These are phyloP conservation scores for Ammopiptanthus mongolicus DNA, from an alignment of 306 rosid species.

Conservation along the genomic window DNA sequence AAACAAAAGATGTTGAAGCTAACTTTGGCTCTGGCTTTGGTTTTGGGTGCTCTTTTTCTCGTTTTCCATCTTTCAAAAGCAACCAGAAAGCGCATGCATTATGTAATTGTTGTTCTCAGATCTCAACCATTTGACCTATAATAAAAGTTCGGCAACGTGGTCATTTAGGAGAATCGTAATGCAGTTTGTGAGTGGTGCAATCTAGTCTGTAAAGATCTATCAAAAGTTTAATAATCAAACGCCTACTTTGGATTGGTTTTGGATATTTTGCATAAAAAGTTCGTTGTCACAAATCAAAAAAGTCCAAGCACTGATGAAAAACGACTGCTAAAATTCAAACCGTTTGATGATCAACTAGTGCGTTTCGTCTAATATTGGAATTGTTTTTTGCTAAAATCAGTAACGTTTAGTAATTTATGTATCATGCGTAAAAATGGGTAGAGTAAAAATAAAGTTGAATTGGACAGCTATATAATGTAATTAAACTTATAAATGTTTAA, in stretches of 20 bases:
- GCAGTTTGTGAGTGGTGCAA: slow-evolving; percentile 18
- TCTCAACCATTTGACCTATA: slow-evolving; percentile 18
- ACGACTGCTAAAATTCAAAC: neutral
- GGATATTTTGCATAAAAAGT: slow-evolving; percentile 12
- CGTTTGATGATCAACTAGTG: neutral
- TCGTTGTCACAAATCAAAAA: neutral
- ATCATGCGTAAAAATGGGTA: neutral
- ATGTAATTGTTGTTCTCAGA: slow-evolving; percentile 7
- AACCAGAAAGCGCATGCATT: slow-evolving; percentile 18
- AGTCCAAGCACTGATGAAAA: neutral
- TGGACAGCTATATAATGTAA: too few relatives aligned
- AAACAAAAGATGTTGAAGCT: neutral
- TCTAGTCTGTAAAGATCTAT: slow-evolving; percentile 27
- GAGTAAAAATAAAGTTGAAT: neutral
- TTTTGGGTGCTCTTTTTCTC: neutral
- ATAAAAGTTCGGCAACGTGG: slow-evolving; percentile 14
- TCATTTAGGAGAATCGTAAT: neutral
- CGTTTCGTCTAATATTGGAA: neutral
- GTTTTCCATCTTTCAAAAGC: slow-evolving; percentile 12
- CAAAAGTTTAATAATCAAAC: slow-evolving; percentile 11
- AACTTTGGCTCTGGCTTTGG: neutral
- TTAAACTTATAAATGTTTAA: too few relatives aligned
- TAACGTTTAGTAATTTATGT: neutral
- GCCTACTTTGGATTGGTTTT: neutral
- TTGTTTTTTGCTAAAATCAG: neutral